Evolutionary conservation across 495 filamentous ascomycete genomes (phyloP).

Genomic region (Neurospora sp.): DNA sequence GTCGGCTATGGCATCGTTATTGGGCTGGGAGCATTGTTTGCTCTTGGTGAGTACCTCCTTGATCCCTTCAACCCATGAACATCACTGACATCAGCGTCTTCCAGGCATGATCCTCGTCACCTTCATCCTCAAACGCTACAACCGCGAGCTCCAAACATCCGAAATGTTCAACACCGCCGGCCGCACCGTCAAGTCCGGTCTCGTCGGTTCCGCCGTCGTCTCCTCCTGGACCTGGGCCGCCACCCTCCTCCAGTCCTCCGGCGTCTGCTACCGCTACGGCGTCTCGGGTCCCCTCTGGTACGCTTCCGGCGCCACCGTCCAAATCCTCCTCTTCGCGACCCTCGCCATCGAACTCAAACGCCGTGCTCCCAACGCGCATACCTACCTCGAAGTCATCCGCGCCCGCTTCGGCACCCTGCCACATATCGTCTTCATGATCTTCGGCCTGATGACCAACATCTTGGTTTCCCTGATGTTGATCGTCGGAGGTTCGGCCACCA

Average conservation of each 20-base stretch:
- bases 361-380: conserved; percentile 76
- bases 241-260: conserved; percentile 71
- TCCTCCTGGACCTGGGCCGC: conserved; percentile 94
- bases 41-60: conserved; percentile 47
- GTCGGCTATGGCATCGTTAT: conserved; percentile 81
- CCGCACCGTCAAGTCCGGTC: conserved; percentile 83
- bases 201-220: conserved; percentile 92
- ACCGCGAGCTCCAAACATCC: conserved; percentile 88
- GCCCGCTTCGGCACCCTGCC: conserved; percentile 46
- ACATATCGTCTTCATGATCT: conserved; percentile 68
- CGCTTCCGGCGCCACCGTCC: conserved; percentile 53
- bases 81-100: not conserved
- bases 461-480: conserved; percentile 85
- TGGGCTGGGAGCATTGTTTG: conserved; percentile 65
- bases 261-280: conserved; percentile 85
- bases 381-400: conserved; percentile 66
- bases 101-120: conserved; percentile 51
- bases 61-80: not conserved
- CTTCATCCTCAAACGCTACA: conserved; percentile 73
- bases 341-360: conserved; percentile 90
- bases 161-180: conserved; percentile 97
- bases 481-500: conserved; percentile 81
- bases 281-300: conserved; percentile 94
- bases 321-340: conserved; percentile 84
- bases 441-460: conserved; percentile 76